phyloP scores from a whole-genome alignment of 495 filamentous ascomycete species.

The Chaetomidium leptoderma region DNA sequence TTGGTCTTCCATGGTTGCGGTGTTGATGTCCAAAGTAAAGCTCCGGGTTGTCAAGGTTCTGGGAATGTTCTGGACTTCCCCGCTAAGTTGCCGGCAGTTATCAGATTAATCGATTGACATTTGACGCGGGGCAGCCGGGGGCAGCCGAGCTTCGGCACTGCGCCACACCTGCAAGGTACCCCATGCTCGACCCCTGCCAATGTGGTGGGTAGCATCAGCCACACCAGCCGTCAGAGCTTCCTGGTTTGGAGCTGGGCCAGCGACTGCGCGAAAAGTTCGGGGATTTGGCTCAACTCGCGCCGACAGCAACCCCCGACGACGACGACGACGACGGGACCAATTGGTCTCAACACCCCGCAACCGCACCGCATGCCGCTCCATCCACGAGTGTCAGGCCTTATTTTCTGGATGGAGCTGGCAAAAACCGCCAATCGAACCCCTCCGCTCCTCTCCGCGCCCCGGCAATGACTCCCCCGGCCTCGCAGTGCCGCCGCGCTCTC shows the following conservation, averaged over 20 bases:
- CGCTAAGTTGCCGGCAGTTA: too few species aligned
- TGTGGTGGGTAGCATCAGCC: background rate
- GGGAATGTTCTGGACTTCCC: slow-evolving; percentile 2
- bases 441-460: slow-evolving; percentile 1
- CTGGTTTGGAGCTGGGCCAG: too few species aligned
- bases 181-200: background rate
- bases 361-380: background rate
- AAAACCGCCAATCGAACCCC: slow-evolving; percentile 4
- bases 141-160: background rate
- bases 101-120: background rate
- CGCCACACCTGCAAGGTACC: slow-evolving; percentile 14
- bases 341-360: background rate
- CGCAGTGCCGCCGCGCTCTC: slow-evolving; percentile 41
- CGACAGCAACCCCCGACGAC: background rate
- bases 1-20: slow-evolving; percentile 25
- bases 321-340: slow-evolving; percentile 6
- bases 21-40: background rate
- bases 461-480: slow-evolving; percentile 37
- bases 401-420: slow-evolving; percentile 11
- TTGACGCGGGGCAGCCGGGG: slow-evolving; percentile 11
- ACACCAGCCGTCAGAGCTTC: background rate
- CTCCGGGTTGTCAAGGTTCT: background rate
- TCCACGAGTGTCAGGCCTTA: background rate
- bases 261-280: background rate
- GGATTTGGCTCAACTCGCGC: background rate